Percentiles rank a stretch among this genome's conserved stretches.
These are phyloP conservation scores for Fonsecaea pugnacius DNA, from an alignment of 2,329 filamentous ascomycete genomes.

Conservation along the genomic window DNA sequence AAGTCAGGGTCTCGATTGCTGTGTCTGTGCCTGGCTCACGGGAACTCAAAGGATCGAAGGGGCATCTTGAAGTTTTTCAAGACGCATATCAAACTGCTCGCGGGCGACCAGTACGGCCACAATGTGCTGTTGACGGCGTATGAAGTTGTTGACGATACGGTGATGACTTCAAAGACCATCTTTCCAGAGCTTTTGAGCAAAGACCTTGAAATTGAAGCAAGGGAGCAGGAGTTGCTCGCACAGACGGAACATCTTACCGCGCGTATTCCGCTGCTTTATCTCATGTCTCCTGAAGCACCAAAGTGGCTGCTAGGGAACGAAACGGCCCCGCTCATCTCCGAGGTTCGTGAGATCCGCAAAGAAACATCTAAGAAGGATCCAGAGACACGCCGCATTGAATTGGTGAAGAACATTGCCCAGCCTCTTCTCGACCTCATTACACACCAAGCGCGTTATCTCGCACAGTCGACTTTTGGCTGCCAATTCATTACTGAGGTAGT, in stretches of 20 bases:
- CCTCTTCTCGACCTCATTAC: conserved; percentile 75
- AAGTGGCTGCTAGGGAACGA: conserved; percentile 65
- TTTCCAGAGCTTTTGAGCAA: conserved; percentile 84
- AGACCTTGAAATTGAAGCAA: conserved; percentile 49
- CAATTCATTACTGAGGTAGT: conserved; percentile 85
- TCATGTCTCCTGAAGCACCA: conserved; percentile 67
- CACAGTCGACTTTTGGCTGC: conserved; percentile 78
- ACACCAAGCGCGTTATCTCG: conserved; percentile 68
- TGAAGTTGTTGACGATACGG: conserved; percentile 93
- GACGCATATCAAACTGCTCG: conserved; percentile 83
- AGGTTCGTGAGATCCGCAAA: conserved; percentile 77
- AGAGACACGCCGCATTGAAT: conserved; percentile 72
- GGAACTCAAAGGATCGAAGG: conserved; percentile 90
- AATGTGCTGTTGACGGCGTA: conserved; percentile 81
- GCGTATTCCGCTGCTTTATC: conserved; percentile 74
- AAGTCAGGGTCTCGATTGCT: conserved; percentile 82
- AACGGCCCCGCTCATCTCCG: conserved; percentile 73
- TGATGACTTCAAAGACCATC: conserved; percentile 81
- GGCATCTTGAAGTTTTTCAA: conserved; percentile 86
- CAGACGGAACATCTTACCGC: conserved; percentile 54
- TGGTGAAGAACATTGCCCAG: conserved; percentile 74
- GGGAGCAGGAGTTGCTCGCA: conserved; percentile 51
- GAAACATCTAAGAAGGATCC: conserved; percentile 93
- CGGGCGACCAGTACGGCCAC: conserved; percentile 77
- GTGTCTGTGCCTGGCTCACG: conserved; percentile 79